These are phyloP conservation scores for Yamadazyma philogaea DNA, from an alignment of 805 yeast species.

Conservation along the genomic window DNA sequence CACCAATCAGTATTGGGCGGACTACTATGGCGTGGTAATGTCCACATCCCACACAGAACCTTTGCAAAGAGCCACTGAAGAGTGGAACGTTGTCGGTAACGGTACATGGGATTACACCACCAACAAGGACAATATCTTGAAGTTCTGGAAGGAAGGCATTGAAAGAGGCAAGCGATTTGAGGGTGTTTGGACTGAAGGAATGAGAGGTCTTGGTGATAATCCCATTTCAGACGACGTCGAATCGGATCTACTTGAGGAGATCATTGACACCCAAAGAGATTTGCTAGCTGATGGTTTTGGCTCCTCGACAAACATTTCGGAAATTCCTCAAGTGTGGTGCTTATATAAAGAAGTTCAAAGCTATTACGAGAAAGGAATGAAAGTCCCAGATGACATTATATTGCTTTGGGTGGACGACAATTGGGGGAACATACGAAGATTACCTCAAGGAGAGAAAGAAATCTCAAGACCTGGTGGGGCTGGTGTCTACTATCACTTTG, in stretches of 20 bases:
- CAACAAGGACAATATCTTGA: constrained; percentile 16
- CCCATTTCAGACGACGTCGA: constrained; percentile 18
- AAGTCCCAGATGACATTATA: constrained; percentile 20
- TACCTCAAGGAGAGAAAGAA: constrained; percentile 19
- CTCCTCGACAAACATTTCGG: constrained; percentile 11
- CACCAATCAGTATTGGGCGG: constrained; percentile 18
- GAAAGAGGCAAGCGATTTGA: constrained; percentile 16
- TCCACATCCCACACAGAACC: constrained; percentile 21
- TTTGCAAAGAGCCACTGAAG: constrained; percentile 17
- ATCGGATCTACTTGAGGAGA: constrained; percentile 14
- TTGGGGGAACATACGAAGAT: constrained; percentile 26
- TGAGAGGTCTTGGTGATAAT: constrained; percentile 19
- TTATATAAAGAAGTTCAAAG: constrained; percentile 19
- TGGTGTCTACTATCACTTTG: constrained; percentile 26
- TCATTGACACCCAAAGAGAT: constrained; percentile 16
- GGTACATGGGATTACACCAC: constrained; percentile 18
- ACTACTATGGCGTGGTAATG: constrained; percentile 19
- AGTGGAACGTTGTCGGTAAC: constrained; percentile 15
- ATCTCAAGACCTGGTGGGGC: constrained; percentile 23
- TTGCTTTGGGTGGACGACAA: constrained; percentile 27
- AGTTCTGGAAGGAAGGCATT: constrained; percentile 18
- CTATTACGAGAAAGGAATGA: constrained; percentile 17
- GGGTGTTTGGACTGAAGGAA: constrained; percentile 18
- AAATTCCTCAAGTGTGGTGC: constrained; percentile 20
- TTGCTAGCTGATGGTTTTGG: constrained; percentile 14